Conservation (phyloP, 305 asterid genomes). For the Fraxinus ornus region DNA sequence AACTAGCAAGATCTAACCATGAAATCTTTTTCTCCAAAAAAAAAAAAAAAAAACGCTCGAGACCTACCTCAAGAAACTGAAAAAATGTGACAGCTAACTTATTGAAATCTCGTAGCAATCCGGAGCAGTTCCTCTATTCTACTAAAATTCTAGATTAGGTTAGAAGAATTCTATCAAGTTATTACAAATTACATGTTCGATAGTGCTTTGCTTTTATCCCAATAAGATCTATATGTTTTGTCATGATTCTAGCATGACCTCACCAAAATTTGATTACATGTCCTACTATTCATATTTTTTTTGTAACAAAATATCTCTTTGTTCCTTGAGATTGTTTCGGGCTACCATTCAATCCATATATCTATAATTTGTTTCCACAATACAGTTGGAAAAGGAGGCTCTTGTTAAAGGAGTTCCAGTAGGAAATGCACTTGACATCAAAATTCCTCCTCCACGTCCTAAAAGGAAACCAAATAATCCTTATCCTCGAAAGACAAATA, state of each 20-base stretch:
- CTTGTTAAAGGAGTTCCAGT: constrained; percentile 63
- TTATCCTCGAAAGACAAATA: constrained; percentile 72
- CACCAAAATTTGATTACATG: background rate
- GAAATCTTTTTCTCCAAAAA: no score
- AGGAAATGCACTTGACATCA: constrained; percentile 76
- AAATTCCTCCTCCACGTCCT: constrained; percentile 97
- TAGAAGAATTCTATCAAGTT: background rate
- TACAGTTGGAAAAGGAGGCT: constrained; percentile 93
- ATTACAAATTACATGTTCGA: constrained; percentile 14
- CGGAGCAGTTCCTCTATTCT: background rate
- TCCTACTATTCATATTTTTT: constrained; percentile 19
- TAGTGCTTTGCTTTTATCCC: background rate
- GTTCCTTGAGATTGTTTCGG: constrained; percentile 14
- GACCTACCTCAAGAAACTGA: no score
- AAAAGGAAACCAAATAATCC: constrained; percentile 90
- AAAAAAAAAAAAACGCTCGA: no score
- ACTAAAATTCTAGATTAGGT: constrained; percentile 12
- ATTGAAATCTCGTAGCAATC: background rate
- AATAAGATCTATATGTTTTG: background rate
- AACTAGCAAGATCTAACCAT: no score
- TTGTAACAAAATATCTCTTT: constrained; percentile 15
- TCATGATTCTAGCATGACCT: constrained; percentile 1
- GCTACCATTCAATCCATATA: background rate
- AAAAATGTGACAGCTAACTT: background rate
- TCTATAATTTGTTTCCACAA: constrained; percentile 21